Evolutionary conservation across 108 stramenopile species (phyloP).

Genomic region (Cyclotella cryptica): DNA sequence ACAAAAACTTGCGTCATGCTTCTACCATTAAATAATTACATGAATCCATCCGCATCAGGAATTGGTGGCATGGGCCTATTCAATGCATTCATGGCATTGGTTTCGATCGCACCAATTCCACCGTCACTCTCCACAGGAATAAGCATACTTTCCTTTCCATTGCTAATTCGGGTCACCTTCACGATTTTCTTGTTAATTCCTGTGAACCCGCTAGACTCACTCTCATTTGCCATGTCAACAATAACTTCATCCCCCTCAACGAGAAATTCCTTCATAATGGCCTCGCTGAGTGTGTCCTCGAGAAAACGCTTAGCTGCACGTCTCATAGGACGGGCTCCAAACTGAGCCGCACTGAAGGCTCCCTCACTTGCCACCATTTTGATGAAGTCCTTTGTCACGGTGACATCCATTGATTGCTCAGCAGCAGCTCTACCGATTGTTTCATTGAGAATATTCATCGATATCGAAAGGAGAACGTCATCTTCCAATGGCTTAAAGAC

Average conservation of each 20-base stretch:
- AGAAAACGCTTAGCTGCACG: conserved; percentile 75
- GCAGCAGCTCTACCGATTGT: conserved; percentile 58
- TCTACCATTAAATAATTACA: conserved; percentile 18
- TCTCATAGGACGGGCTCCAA: conserved; percentile 81
- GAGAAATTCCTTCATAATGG: conserved; percentile 74
- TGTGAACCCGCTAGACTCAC: conserved; percentile 29
- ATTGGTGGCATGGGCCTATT: conserved; percentile 53
- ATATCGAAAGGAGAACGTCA: conserved; percentile 79
- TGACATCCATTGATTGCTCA: conserved; percentile 60
- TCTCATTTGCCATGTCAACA: conserved; percentile 50
- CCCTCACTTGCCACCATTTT: conserved; percentile 72
- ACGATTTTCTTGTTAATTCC: conserved; percentile 42
- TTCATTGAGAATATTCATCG: conserved; percentile 58
- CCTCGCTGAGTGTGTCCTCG: conserved; percentile 80
- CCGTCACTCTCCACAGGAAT: conserved; percentile 52
- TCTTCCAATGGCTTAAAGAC: conserved; percentile 85
- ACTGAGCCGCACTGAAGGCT: conserved; percentile 58
- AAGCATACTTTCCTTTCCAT: conserved; percentile 55
- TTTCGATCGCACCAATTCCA: conserved; percentile 48
- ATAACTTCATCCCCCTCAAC: conserved; percentile 68
- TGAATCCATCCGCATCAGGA: conserved; percentile 48
- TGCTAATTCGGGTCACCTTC: conserved; percentile 45
- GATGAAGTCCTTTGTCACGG: conserved; percentile 60
- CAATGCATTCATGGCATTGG: conserved; percentile 42
- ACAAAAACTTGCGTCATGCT: neutral